Conservation (phyloP, 2,329 filamentous ascomycete genomes). For the Aspergillaceae sp. region DNA sequence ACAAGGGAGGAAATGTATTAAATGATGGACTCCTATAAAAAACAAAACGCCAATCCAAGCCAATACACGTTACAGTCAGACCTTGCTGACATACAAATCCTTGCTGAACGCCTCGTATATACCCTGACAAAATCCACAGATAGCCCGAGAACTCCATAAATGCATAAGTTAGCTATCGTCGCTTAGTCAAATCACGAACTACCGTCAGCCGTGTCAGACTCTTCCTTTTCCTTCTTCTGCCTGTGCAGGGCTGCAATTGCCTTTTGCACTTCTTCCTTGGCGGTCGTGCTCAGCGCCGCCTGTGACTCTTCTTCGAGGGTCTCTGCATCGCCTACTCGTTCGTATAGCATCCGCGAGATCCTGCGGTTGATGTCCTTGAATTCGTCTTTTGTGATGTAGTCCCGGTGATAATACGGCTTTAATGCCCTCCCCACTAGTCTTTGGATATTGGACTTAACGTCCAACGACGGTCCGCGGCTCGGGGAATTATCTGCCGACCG, state of each 20-base stretch:
- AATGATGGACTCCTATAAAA: too few species aligned
- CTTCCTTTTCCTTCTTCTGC: constrained; percentile 17
- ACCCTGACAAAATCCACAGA: too few species aligned
- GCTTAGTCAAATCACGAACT: too few species aligned
- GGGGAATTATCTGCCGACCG: constrained; percentile 60
- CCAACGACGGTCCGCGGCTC: constrained; percentile 60
- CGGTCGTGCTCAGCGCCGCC: constrained; percentile 65
- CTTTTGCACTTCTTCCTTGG: constrained; percentile 66
- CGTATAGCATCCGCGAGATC: constrained; percentile 82
- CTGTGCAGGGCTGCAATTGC: constrained; percentile 46
- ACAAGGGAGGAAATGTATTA: too few species aligned
- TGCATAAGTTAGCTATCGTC: too few species aligned
- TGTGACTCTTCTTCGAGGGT: constrained; percentile 58
- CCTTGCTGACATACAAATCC: too few species aligned
- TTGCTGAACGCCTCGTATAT: too few species aligned
- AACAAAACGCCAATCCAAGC: too few species aligned
- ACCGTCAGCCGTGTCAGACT: background rate
- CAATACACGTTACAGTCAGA: too few species aligned
- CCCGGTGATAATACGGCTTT: constrained; percentile 71
- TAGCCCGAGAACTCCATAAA: too few species aligned
- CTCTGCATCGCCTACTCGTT: constrained; percentile 47
- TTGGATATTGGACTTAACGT: constrained; percentile 81
- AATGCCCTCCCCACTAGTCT: constrained; percentile 77
- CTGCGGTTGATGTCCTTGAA: constrained; percentile 88
- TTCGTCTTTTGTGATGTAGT: constrained; percentile 74